phyloP scores from a whole-genome alignment of 495 filamentous ascomycete genomes.

The Chaetomium cochliodes region DNA sequence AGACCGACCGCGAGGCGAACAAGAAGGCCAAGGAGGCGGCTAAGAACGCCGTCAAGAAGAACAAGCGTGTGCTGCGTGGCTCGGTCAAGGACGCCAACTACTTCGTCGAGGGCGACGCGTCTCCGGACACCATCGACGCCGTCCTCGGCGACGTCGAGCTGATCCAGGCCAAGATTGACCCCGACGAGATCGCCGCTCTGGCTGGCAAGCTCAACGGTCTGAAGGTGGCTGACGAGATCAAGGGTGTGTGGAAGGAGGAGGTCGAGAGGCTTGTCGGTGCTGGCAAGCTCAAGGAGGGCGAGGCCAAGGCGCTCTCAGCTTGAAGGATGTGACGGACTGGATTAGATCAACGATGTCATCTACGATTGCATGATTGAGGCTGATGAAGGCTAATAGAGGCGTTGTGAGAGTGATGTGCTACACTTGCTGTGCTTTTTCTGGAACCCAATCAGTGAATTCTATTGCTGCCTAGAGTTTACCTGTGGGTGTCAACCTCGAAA shows the following conservation, averaged over 20 bases:
- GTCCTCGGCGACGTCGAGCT: slow-evolving; percentile 85
- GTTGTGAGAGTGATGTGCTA: neutral
- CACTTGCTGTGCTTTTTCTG: neutral
- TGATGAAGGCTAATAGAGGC: slow-evolving; percentile 15
- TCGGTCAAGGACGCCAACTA: slow-evolving; percentile 97
- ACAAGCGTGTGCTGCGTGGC: slow-evolving; percentile 89
- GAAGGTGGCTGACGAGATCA: slow-evolving; percentile 68
- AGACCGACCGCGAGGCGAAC: slow-evolving; percentile 78
- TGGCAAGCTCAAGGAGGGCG: slow-evolving; percentile 81
- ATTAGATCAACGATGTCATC: slow-evolving; percentile 12
- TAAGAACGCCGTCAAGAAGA: slow-evolving; percentile 99
- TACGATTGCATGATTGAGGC: slow-evolving; percentile 7
- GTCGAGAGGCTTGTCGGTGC: slow-evolving; percentile 68
- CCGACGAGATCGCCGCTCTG: slow-evolving; percentile 80
- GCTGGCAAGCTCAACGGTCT: slow-evolving; percentile 72
- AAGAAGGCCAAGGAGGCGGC: slow-evolving; percentile 98
- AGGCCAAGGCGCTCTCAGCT: slow-evolving; percentile 49
- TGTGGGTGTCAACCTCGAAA: neutral
- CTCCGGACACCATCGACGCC: slow-evolving; percentile 70
- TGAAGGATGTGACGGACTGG: neutral
- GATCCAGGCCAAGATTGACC: slow-evolving; percentile 83
- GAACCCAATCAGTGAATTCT: neutral
- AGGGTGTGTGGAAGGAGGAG: slow-evolving; percentile 64
- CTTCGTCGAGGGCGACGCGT: slow-evolving; percentile 66
- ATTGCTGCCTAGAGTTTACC: too few relatives aligned